Evolutionary conservation across 257 asterid genomes (phyloP).

Genomic region (Nicotiana sylvestris): DNA sequence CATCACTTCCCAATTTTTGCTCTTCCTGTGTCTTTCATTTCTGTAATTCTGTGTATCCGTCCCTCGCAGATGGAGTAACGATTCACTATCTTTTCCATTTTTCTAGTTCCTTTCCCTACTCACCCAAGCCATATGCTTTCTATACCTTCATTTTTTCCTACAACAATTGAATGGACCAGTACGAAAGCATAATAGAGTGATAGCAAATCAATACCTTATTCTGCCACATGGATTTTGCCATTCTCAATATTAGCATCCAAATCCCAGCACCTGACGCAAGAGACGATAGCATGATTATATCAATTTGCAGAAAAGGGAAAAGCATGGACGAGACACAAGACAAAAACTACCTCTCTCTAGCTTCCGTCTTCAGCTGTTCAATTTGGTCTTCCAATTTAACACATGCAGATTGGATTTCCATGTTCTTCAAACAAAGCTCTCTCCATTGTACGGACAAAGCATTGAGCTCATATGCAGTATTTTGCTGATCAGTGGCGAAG

Average conservation of each 20-base stretch:
- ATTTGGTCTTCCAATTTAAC: conserved; percentile 51
- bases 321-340: background rate
- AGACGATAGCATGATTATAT: conserved; percentile 11
- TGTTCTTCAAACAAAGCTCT: conserved; percentile 85
- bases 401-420: conserved; percentile 84
- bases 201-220: conserved; percentile 22
- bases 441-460: conserved; percentile 90
- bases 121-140: too few species aligned
- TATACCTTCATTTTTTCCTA: too few species aligned
- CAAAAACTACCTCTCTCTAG: conserved; percentile 44
- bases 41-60: too few species aligned
- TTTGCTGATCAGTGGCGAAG: conserved; percentile 59
- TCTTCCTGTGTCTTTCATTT: too few species aligned
- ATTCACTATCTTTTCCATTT: too few species aligned
- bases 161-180: too few species aligned
- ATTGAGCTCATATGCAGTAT: conserved; percentile 81
- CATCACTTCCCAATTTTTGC: too few species aligned
- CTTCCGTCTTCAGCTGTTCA: conserved; percentile 59
- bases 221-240: conserved; percentile 28
- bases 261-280: conserved; percentile 58
- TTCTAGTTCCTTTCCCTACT: too few species aligned
- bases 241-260: conserved; percentile 53
- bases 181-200: background rate
- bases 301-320: background rate
- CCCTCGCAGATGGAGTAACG: too few species aligned